Conservation (phyloP, 208 protist species). For the Endotrypanum monterogeii region DNA sequence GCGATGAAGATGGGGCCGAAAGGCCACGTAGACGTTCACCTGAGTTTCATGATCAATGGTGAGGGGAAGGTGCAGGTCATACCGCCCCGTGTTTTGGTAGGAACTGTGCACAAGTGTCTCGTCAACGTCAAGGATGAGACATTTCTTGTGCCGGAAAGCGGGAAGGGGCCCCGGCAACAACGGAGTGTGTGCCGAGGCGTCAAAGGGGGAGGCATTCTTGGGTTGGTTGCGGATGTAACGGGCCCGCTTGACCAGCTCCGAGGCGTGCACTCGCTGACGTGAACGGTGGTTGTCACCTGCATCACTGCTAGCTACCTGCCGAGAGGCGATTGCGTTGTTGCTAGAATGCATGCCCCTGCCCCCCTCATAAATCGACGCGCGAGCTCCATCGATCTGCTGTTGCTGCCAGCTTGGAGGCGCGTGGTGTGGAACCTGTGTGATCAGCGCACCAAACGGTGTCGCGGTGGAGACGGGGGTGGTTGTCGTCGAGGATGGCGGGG, state of each 20-base stretch:
- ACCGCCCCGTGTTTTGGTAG: slow-evolving; percentile 55
- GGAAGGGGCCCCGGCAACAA: slow-evolving; percentile 61
- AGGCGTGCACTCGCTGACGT: slow-evolving; percentile 45
- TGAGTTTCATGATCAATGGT: slow-evolving; percentile 45
- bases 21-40: slow-evolving; percentile 86
- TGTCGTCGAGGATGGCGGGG: slow-evolving; percentile 14
- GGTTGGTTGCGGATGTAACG: slow-evolving; percentile 64
- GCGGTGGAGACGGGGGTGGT: slow-evolving; percentile 2
- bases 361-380: slow-evolving; percentile 10
- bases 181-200: slow-evolving; percentile 57
- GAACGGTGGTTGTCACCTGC: background rate
- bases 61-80: slow-evolving; percentile 77
- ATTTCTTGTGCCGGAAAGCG: slow-evolving; percentile 57
- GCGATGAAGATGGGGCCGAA: slow-evolving; percentile 75
- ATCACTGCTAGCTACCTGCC: slow-evolving; percentile 6
- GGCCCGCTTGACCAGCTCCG: slow-evolving; percentile 46
- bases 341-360: slow-evolving; percentile 8
- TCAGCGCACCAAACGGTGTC: slow-evolving; percentile 11
- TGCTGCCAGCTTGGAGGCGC: slow-evolving; percentile 1
- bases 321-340: slow-evolving; percentile 1
- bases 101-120: slow-evolving; percentile 91
- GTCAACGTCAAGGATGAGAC: slow-evolving; percentile 89
- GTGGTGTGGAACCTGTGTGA: slow-evolving; percentile 26
- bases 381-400: slow-evolving; percentile 6
- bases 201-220: slow-evolving; percentile 84